These are phyloP conservation scores for Rhynchosporium secalis DNA, from an alignment of 2,329 filamentous ascomycete genomes.

Conservation along the genomic window DNA sequence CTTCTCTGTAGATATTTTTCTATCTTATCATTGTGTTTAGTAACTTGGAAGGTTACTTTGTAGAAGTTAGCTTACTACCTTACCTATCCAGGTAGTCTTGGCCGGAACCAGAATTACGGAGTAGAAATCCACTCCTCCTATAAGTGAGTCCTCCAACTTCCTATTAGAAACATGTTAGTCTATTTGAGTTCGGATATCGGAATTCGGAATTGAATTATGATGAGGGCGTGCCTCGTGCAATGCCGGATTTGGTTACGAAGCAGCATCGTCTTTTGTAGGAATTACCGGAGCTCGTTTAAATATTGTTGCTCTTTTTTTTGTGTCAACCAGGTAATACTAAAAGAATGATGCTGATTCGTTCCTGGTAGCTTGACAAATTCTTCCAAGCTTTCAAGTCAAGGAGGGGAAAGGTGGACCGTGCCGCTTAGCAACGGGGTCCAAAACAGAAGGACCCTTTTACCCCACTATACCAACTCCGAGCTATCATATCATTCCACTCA, in stretches of 20 bases:
- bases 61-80: neutral
- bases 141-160: conserved; percentile 7
- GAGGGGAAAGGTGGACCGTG: conserved; percentile 1
- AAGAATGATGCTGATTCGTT: conserved; percentile 5
- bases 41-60: too few relatives aligned
- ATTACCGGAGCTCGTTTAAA: too few relatives aligned
- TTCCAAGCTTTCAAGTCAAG: neutral
- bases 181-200: neutral
- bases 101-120: neutral
- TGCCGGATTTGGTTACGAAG: neutral
- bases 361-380: neutral
- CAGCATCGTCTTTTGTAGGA: neutral
- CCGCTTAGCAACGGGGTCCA: conserved; percentile 8
- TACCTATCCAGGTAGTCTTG: neutral
- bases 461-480: conserved; percentile 7
- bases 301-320: neutral
- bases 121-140: neutral
- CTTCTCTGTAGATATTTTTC: too few relatives aligned
- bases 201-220: neutral
- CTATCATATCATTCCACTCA: neutral
- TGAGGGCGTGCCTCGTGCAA: neutral
- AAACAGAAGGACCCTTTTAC: conserved; percentile 6
- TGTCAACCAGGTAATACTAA: neutral
- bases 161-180: neutral
- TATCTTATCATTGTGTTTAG: too few relatives aligned